Evolutionary conservation across 2,329 filamentous ascomycete species (phyloP).

Genomic region (Escovopsis sp.): DNA sequence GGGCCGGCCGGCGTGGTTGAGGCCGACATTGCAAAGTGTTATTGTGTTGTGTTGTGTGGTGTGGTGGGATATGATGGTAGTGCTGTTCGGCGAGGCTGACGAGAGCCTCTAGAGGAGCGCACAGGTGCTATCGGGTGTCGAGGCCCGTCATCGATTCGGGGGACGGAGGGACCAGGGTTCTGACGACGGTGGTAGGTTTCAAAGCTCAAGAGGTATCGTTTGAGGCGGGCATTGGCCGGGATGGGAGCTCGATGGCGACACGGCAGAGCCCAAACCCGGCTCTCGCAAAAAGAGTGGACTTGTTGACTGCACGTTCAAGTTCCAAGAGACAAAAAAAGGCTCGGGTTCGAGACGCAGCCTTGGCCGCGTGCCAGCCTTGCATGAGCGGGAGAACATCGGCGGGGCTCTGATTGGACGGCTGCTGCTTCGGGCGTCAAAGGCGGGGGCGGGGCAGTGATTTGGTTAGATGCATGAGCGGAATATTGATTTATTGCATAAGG

Average conservation of each 20-base stretch:
- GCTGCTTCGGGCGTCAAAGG: neutral
- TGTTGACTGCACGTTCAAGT: too few relatives aligned
- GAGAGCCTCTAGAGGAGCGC: neutral
- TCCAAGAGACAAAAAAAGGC: too few relatives aligned
- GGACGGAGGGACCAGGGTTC: neutral
- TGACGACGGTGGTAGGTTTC: neutral
- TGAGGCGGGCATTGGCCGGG: too few relatives aligned
- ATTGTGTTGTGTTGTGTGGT: too few relatives aligned
- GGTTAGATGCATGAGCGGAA: neutral
- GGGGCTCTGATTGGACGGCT: neutral
- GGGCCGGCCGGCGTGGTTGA: constrained; percentile 11
- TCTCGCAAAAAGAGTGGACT: too few relatives aligned
- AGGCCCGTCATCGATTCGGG: neutral
- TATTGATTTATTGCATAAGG: neutral
- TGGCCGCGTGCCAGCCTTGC: constrained; percentile 1
- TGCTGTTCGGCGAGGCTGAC: neutral
- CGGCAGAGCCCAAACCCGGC: neutral
- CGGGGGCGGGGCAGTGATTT: constrained; percentile 1
- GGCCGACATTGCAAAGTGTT: constrained; percentile 14
- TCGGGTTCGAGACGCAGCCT: too few relatives aligned
- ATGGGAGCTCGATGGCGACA: neutral
- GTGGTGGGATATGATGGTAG: neutral
- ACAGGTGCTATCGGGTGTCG: too few relatives aligned
- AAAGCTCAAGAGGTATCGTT: too few relatives aligned
- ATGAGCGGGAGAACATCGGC: constrained; percentile 5